Evolutionary conservation across 495 filamentous ascomycete genomes (phyloP), one percentile per base, ranked within the genome.

Genomic region (Lophiostoma macrostomum): DNA sequence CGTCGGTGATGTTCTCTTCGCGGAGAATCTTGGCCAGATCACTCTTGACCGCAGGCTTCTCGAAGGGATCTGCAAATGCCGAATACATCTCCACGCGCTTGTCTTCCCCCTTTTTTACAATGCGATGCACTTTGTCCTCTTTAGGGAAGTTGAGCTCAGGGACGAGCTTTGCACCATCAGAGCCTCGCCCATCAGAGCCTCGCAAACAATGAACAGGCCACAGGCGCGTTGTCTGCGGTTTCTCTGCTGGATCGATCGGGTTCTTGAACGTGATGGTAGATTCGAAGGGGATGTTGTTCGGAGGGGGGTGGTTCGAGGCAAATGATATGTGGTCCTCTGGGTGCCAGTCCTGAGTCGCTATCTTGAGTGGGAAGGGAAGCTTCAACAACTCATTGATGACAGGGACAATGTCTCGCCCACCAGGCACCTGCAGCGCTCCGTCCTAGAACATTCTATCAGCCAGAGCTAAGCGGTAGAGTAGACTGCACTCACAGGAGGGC

Each of bases 121-220:
- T 70, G 23, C 70, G 53, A 64, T 93, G 77, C 43, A 94, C 54
- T 31, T 73, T 76, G 14, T 63, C 61, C n/a, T n/a, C n/a, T n/a
- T n/a, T n/a, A n/a, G n/a, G n/a, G 13, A 63, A 44, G 54, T 89
- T 75, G 16, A 97, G 75, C 69, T 93, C 91, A 0, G 83, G 78
- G 14, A 93, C 75, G 27, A 97, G 74, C 39, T 80, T 78, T 1
- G 87, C 85, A 20, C 93, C 93, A 4, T 72, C 67, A 0, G 84
- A n/a, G n/a, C n/a, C n/a, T n/a, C n/a, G n/a, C n/a, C 93, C 93
- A 4, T 72, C 67, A 0, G 84, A 91, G 25, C 73, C 74, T 58
- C 86, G 82, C 6, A 96, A 76, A 70, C 93, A 97, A 73, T 98
- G 93, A 5, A 79, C 77, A 0, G 93, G 93, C 93, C 93, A 98